These are phyloP conservation scores for Roridomyces roridus DNA, from an alignment of 768 basidiomycete species.

Conservation along the genomic window DNA sequence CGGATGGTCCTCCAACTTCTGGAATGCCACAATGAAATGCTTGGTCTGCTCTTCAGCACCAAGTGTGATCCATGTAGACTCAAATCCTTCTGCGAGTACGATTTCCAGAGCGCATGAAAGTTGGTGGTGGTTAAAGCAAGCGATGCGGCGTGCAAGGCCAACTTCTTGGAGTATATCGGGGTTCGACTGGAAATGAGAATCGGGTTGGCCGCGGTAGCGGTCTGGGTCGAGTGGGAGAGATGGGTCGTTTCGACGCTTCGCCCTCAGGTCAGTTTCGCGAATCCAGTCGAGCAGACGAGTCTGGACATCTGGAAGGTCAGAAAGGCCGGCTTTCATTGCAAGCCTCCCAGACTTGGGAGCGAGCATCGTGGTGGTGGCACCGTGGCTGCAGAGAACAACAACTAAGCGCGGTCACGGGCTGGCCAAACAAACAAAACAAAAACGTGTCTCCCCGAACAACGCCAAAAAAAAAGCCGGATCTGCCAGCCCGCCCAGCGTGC, in stretches of 20 bases:
- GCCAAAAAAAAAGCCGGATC: too few relatives aligned
- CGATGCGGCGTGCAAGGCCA: constrained; percentile 2
- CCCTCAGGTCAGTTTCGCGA: background rate
- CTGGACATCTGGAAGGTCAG: background rate
- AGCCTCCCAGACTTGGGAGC: too few relatives aligned
- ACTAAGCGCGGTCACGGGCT: too few relatives aligned
- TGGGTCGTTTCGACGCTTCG: constrained; percentile 10
- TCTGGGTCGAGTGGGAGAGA: constrained; percentile 11
- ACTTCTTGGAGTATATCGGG: constrained; percentile 8
- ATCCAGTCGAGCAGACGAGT: constrained; percentile 6
- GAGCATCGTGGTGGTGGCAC: too few relatives aligned
- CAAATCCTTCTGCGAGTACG: too few relatives aligned
- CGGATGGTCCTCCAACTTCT: constrained; percentile 4
- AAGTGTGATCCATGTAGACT: constrained; percentile 7
- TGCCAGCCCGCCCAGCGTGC: too few relatives aligned
- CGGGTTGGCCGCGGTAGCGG: background rate
- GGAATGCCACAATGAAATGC: constrained; percentile 8
- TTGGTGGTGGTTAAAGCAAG: too few relatives aligned
- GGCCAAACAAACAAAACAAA: too few relatives aligned
- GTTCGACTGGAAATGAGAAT: constrained; percentile 4
- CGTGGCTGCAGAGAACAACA: too few relatives aligned
- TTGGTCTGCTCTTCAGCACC: constrained; percentile 2
- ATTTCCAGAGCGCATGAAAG: too few relatives aligned
- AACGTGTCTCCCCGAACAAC: too few relatives aligned
- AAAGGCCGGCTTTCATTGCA: too few relatives aligned